These are phyloP conservation scores for Cladophialophora carrionii DNA, from an alignment of 2,329 filamentous ascomycete genomes.

Conservation along the genomic window DNA sequence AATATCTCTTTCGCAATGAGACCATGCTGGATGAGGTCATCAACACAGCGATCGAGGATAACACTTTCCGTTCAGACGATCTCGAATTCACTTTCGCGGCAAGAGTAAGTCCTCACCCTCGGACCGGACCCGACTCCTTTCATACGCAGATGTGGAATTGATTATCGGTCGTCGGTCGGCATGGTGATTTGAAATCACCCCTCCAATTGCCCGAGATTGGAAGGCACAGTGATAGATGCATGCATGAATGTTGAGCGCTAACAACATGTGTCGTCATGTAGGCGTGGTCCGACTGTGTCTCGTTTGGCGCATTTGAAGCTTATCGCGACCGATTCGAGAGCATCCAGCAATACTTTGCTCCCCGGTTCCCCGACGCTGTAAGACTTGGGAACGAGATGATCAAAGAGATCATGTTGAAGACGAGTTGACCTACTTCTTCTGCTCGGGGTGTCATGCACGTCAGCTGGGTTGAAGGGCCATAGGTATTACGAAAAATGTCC, in stretches of 20 bases:
- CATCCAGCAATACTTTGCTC: constrained; percentile 89
- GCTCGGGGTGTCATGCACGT: not conserved
- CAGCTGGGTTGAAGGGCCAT: not conserved
- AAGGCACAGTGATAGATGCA: not conserved
- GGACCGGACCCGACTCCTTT: not conserved
- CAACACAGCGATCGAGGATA: constrained; percentile 82
- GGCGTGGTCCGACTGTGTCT: constrained; percentile 94
- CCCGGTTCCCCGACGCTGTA: constrained; percentile 83
- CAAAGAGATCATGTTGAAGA: constrained; percentile 86
- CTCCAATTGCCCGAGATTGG: constrained; percentile 1
- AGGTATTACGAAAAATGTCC: not conserved
- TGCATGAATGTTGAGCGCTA: constrained; percentile 7
- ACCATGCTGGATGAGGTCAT: constrained; percentile 81
- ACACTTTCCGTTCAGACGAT: constrained; percentile 91
- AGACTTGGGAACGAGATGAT: constrained; percentile 96
- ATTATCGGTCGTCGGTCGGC: not conserved
- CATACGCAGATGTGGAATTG: constrained; percentile 20
- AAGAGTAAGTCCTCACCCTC: constrained; percentile 53
- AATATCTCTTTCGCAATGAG: constrained; percentile 87
- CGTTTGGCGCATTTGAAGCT: constrained; percentile 86
- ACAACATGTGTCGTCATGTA: constrained; percentile 37
- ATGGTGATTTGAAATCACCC: constrained; percentile 7
- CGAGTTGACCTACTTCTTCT: constrained; percentile 41
- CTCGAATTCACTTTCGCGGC: constrained; percentile 98
- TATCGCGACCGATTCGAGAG: constrained; percentile 89